Conservation (phyloP, 352 stramenopile species). For the Phytopythium helicoides region DNA sequence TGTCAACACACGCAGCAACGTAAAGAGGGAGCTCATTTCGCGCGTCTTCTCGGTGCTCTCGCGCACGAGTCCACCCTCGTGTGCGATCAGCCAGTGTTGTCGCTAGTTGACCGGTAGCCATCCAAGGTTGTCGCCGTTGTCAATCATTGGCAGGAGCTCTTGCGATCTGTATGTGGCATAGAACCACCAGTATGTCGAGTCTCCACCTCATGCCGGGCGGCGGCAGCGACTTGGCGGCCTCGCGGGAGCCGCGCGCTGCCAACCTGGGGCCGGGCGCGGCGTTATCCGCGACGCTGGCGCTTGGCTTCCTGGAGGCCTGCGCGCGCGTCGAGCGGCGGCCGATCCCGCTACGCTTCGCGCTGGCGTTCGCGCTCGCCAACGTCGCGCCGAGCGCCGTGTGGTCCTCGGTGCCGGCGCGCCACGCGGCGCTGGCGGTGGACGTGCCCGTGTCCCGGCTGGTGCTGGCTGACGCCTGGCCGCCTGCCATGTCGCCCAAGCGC, state of each 20-base stretch:
- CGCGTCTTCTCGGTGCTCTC: too few species aligned
- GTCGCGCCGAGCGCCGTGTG: constrained; percentile 63
- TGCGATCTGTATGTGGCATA: too few species aligned
- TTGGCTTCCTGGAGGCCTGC: constrained; percentile 70
- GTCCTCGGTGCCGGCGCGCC: constrained; percentile 37
- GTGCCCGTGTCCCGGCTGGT: constrained; percentile 34
- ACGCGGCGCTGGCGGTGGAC: constrained; percentile 37
- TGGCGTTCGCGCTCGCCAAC: constrained; percentile 56
- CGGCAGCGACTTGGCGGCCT: background rate
- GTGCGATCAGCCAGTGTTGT: too few species aligned
- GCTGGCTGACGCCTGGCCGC: constrained; percentile 4
- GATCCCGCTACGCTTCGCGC: constrained; percentile 67
- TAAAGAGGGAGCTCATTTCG: too few species aligned
- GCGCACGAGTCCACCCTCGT: too few species aligned
- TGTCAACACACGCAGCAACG: too few species aligned
- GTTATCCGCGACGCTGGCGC: constrained; percentile 26
- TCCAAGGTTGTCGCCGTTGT: too few species aligned
- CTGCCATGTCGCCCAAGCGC: constrained; percentile 7
- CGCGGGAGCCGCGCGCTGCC: background rate
- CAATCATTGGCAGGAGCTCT: too few species aligned
- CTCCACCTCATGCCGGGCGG: background rate
- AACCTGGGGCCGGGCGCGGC: constrained; percentile 13
- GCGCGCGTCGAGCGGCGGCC: constrained; percentile 49
- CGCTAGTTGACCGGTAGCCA: too few species aligned
- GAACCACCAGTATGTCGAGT: too few species aligned